These are phyloP conservation scores for Sistotremastrum niveocremeum DNA, from an alignment of 768 basidiomycete genomes.

Conservation along the genomic window DNA sequence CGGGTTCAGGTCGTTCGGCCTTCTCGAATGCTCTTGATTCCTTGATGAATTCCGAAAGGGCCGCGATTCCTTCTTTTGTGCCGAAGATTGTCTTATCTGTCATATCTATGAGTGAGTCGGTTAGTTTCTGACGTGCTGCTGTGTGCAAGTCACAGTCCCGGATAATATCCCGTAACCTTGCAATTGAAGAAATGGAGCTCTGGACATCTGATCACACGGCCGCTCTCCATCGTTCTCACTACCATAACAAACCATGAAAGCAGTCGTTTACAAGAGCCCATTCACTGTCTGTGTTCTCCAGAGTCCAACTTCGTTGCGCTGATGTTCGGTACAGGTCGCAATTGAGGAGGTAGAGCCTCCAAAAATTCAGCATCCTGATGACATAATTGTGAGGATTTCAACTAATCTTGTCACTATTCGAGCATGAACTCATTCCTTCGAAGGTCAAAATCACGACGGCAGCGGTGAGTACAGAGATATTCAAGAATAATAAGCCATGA, in stretches of 20 bases:
- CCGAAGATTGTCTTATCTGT: too few species aligned
- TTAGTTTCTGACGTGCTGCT: too few species aligned
- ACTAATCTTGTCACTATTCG: background rate
- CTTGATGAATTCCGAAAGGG: too few species aligned
- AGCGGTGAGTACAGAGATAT: background rate
- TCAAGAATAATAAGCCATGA: too few species aligned
- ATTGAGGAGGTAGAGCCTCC: slow-evolving; percentile 34
- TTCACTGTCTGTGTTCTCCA: slow-evolving; percentile 16
- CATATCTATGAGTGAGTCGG: too few species aligned
- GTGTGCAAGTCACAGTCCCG: too few species aligned
- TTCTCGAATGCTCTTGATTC: too few species aligned
- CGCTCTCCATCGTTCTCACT: background rate
- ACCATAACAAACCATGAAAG: slow-evolving; percentile 24
- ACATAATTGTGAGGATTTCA: slow-evolving; percentile 28
- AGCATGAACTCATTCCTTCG: background rate
- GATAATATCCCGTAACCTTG: too few species aligned
- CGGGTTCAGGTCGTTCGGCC: too few species aligned
- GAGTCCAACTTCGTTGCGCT: background rate
- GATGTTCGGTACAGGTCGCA: slow-evolving; percentile 17
- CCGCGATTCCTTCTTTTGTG: too few species aligned
- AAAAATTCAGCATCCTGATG: slow-evolving; percentile 36
- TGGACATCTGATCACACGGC: background rate
- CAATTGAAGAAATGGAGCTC: background rate
- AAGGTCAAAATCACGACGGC: slow-evolving; percentile 29
- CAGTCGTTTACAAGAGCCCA: slow-evolving; percentile 40